Conservation (phyloP, 148 eudicot species). For the Silene latifolia region DNA sequence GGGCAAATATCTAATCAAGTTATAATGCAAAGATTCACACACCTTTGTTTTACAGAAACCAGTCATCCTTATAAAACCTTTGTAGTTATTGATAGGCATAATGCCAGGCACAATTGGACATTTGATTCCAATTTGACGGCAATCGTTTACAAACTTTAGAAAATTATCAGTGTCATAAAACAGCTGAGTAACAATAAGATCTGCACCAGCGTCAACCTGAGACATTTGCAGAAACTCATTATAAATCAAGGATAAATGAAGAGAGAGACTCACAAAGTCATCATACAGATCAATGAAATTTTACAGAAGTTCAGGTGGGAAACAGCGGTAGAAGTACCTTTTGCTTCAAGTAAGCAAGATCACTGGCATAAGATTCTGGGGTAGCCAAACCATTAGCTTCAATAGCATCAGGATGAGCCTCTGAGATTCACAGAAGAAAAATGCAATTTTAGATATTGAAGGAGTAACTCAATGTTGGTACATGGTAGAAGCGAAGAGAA, state of each 20-base stretch:
- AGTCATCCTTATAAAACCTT: conserved; percentile 89
- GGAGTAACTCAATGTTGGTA: background rate
- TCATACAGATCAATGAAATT: background rate
- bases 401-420: conserved; percentile 97
- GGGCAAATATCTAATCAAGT: background rate
- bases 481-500: background rate
- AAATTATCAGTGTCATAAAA: conserved; percentile 87
- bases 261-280: background rate
- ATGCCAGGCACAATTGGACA: conserved; percentile 98
- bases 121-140: conserved; percentile 86
- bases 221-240: conserved; percentile 18
- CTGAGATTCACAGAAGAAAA: conserved; percentile 27
- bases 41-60: conserved; percentile 99
- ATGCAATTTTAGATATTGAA: conserved; percentile 4
- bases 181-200: conserved; percentile 88
- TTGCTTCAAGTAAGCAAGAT: conserved; percentile 83
- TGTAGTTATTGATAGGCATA: conserved; percentile 97
- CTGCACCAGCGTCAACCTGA: conserved; percentile 99
- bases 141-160: conserved; percentile 86
- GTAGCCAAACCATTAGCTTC: conserved; percentile 68
- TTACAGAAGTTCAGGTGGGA: background rate
- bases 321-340: conserved; percentile 42
- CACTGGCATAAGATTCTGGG: conserved; percentile 62
- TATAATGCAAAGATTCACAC: conserved; percentile 2
- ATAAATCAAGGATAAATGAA: conserved; percentile 9